Base-by-base conservation (phyloP, 2,329 filamentous ascomycete species). In the Verticillium nubilum region DNA sequence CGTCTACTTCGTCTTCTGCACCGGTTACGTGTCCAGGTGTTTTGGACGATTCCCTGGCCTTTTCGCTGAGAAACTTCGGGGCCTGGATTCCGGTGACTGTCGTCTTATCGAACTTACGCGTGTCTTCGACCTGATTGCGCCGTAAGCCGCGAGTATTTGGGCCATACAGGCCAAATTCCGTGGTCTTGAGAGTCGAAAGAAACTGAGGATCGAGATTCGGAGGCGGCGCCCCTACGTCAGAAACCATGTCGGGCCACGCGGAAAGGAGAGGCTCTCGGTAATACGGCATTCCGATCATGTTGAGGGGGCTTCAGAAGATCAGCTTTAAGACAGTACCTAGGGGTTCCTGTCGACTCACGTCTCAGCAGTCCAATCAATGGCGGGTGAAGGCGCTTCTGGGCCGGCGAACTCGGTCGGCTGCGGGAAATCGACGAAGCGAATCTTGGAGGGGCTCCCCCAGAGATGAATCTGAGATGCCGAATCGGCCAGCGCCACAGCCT, bases 61-160 rank as follows among this genome's bases (percentile, higher is more conserved):
- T 96, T 70, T 99, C 94, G 71, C 95, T 98, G 58, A 99, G 76
- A 69, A 99, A 98, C 67, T 94, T 97, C 3, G 95, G 95, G 1
- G 91, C 88, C 66, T 84, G 87, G 65, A 85, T 86, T 66, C 67
- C 78, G 31, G 88, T 82, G 52, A 86, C 83, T 47, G 84, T 81
- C 1, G 80, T 75, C 56, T 85, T 86, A 58, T 88, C 82, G 35
- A 80, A 70, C 50, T 83, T 80, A 28, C 91, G 86, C 10, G 89
- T 92, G 66, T 91, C 86, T 67, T 95, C 90, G 2, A 89, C 83
- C 70, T 98, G 92, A 67, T 99, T 95, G 59, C 95, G 86, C 26
- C 85, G 85, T 7, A 85, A 78, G 53, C 87, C 89, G 25, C 86
- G 84, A 1, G 89, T 86, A 67, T 96, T 95, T 25, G 87, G 86